Base-by-base conservation (phyloP, 257 asterid genomes). In the Gentiana macrophylla region DNA sequence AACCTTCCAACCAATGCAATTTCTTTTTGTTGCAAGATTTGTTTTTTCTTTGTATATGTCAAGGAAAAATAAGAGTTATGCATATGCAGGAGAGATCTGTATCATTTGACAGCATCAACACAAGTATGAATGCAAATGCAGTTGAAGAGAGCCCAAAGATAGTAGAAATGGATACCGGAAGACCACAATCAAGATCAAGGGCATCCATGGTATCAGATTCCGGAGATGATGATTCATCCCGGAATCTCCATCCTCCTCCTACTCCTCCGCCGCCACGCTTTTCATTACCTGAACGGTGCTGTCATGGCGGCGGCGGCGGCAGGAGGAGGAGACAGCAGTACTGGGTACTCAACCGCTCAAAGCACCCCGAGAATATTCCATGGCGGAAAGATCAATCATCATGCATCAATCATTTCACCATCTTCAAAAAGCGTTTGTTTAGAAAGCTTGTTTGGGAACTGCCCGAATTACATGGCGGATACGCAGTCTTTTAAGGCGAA, bases 401-500 rank as follows among this genome's bases (percentile, higher is more conserved):
- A 74, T 4, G 24, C 24, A 24, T 24, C 24, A 24, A 24, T 24
- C 24, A 50, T 47, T n/a, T 64, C 72, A 2, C 73, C 94, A 1
- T 24, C 24, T 24, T 80, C 84, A 2, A 81, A 63, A 67, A 84
- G 92, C 51, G 66, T 46, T 32, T 77, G 79, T 5, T 62, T 59
- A 13, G 89, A 77, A 6, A 63, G 70, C 67, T 56, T 69, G 15
- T 74, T 64, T 52, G 56, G 67, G 4, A 4, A 53, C 57, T 58
- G 38, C 37, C 94, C 94, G 11, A 84, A 63, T 59, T 90, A 90
- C 63, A 90, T 90, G 97, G 91, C 87, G 45, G 82, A 77, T 35
- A 86, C 95, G 8, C 74, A 84, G 70, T 84, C 97, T 55, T 89
- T 83, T 67, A 75, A 65, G 60, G 94, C 95, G 1, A 86, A 86